Base-by-base conservation (phyloP, 2,329 filamentous ascomycete genomes). In the Colletotrichum cereale region DNA sequence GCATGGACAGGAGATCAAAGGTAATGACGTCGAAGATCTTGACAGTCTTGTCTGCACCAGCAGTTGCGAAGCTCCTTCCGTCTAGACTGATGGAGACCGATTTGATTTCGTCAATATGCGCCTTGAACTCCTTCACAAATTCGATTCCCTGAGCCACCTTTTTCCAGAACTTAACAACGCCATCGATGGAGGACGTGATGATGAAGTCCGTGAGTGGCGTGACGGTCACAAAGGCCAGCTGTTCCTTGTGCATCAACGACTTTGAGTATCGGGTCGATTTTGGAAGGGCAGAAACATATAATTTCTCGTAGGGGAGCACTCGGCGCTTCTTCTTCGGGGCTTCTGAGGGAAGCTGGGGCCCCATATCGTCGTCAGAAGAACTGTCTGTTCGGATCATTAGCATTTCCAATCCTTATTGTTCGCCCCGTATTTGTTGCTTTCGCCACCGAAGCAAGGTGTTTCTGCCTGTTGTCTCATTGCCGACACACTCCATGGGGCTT, bases 151-250 rank as follows among this genome's bases (percentile, higher is more conserved):
- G 91, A 2, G 90, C 91, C 74, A 93, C 89, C 84, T 99, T 99
- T 85, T 99, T 99, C 96, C 96, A 99, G 81, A 99, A 99, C 82
- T 99, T 99, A 76, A 98, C 96, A 0, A 96, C 92, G n/a, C 97
- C 97, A 79, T 99, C 96, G 53, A 93, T 84, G 0, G 96, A 98
- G 73, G 93, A 94, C 1, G 96, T 99, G 73, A 99, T 96, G 47
- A 99, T 86, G 79, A 99, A 99, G 76, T 98, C 96, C 71, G 96
- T 98, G 71, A 92, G 85, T 0, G 95, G 95, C 1, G 97, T 97
- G 80, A 97, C 91, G 16, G 92, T 97, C 74, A 94, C 89, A 78
- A 95, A 98, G 68, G 92, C 89, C 61, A 99, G 84, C 83, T 97
- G 95, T 76, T 99, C 96, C 84, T 96, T 95, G 87, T 99, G 96